Conservation (phyloP, 2,329 filamentous ascomycete genomes). For the Colletotrichum sp. region DNA sequence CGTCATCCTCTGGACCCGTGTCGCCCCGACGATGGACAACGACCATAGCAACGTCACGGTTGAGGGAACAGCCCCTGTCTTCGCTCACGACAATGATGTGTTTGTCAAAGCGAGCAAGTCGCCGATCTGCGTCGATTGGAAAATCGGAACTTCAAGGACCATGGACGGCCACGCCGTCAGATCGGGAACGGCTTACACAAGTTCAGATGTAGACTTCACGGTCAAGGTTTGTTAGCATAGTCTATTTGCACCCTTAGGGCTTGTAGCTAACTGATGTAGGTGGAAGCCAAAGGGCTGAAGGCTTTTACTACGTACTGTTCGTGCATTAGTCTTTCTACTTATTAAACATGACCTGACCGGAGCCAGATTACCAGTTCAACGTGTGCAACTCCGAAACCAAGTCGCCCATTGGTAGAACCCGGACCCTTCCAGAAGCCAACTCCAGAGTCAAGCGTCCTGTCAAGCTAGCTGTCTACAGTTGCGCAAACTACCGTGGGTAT, state of each 20-base stretch:
- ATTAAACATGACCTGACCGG: neutral
- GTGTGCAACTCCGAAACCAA: slow-evolving; percentile 68
- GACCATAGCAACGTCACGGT: slow-evolving; percentile 50
- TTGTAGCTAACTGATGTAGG: slow-evolving; percentile 22
- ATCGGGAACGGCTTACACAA: slow-evolving; percentile 69
- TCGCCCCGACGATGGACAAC: slow-evolving; percentile 48
- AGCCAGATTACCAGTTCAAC: slow-evolving; percentile 65
- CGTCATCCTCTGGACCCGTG: slow-evolving; percentile 60
- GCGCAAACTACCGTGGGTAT: slow-evolving; percentile 66
- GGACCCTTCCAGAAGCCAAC: slow-evolving; percentile 66
- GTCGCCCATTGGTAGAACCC: slow-evolving; percentile 71
- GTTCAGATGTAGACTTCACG: slow-evolving; percentile 77
- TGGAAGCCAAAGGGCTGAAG: slow-evolving; percentile 68
- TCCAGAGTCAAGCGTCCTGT: slow-evolving; percentile 60
- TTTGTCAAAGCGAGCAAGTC: slow-evolving; percentile 49
- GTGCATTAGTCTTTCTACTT: slow-evolving; percentile 26
- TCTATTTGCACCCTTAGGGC: neutral
- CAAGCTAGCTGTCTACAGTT: slow-evolving; percentile 73
- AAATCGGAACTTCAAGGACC: slow-evolving; percentile 53
- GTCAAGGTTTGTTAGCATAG: slow-evolving; percentile 52
- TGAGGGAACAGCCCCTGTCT: slow-evolving; percentile 46
- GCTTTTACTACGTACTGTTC: slow-evolving; percentile 67
- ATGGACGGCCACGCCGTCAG: slow-evolving; percentile 47
- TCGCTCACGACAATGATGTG: slow-evolving; percentile 52
- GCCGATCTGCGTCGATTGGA: slow-evolving; percentile 73